Percentiles rank a stretch among this genome's conserved stretches.
Evolutionary conservation across 2,329 filamentous ascomycete genomes (phyloP).

Genomic region (Dothidotthia symphoricarpi): DNA sequence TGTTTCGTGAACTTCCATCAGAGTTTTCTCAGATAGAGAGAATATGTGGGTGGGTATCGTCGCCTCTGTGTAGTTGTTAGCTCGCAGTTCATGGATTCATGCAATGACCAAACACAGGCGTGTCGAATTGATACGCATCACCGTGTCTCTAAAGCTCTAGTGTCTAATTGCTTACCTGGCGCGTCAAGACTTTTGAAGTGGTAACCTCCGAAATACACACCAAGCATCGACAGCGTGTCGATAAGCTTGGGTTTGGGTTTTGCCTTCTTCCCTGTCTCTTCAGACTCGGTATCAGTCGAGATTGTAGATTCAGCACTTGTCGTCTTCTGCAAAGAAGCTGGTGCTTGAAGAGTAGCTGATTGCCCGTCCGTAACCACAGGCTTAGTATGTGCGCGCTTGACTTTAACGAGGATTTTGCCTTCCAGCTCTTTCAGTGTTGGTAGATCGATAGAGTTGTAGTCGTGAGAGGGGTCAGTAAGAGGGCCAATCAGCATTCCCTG

Average conservation of each 20-base stretch:
- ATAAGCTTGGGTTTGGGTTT: slow-evolving; percentile 59
- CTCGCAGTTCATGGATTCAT: not conserved
- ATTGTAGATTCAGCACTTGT: slow-evolving; percentile 21
- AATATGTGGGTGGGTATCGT: slow-evolving; percentile 62
- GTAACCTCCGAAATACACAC: slow-evolving; percentile 83
- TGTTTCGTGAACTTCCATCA: slow-evolving; percentile 64
- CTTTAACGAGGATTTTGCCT: slow-evolving; percentile 68
- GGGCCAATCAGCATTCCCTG: slow-evolving; percentile 68
- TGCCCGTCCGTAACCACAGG: slow-evolving; percentile 21
- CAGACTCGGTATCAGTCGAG: slow-evolving; percentile 22
- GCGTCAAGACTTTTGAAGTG: slow-evolving; percentile 72
- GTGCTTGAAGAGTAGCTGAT: slow-evolving; percentile 32
- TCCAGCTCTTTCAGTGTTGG: slow-evolving; percentile 65
- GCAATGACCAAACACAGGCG: not conserved
- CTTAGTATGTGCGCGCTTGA: slow-evolving; percentile 47
- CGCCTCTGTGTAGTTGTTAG: slow-evolving; percentile 34
- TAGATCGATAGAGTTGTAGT: slow-evolving; percentile 59
- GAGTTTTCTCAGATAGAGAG: slow-evolving; percentile 60
- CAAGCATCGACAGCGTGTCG: slow-evolving; percentile 68
- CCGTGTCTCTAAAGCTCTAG: too few species aligned
- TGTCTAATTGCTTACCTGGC: slow-evolving; percentile 49
- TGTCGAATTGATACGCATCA: not conserved
- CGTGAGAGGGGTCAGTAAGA: slow-evolving; percentile 39
- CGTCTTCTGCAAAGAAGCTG: slow-evolving; percentile 22
- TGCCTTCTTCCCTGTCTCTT: slow-evolving; percentile 49